Conservation (phyloP, 2,329 filamentous ascomycete species). For the Blastomyces parvus region DNA sequence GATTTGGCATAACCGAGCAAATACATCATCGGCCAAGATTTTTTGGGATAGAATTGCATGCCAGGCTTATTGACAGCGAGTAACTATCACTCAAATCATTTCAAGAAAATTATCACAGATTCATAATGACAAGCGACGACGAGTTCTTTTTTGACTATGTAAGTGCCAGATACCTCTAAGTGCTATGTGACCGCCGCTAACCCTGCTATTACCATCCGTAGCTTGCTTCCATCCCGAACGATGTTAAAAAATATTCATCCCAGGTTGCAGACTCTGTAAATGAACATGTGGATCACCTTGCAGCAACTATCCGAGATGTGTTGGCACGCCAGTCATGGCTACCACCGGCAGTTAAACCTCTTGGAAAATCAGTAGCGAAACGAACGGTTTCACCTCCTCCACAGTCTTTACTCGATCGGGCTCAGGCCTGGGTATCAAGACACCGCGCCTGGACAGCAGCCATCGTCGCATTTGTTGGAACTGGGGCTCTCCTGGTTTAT, state of each 20-base stretch:
- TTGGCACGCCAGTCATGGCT: conserved; percentile 62
- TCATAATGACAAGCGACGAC: conserved; percentile 66
- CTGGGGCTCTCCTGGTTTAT: conserved; percentile 50
- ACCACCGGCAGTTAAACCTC: conserved; percentile 57
- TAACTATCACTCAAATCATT: neutral
- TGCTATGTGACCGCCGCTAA: neutral
- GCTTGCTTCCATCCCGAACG: conserved; percentile 51
- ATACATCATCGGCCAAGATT: conserved; percentile 5
- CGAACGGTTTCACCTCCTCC: conserved; percentile 22
- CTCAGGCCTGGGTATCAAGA: conserved; percentile 60
- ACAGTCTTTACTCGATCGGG: conserved; percentile 42
- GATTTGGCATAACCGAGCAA: neutral
- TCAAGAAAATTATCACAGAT: neutral
- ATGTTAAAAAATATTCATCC: conserved; percentile 60
- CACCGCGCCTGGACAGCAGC: conserved; percentile 67
- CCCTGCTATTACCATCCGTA: conserved; percentile 21
- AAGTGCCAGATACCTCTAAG: conserved; percentile 30
- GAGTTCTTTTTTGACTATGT: conserved; percentile 70
- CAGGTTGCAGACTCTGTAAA: conserved; percentile 74
- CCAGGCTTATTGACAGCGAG: neutral
- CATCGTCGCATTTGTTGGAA: conserved; percentile 60
- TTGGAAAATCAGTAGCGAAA: conserved; percentile 32
- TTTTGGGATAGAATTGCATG: neutral
- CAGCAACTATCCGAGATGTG: conserved; percentile 58
- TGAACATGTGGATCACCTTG: conserved; percentile 66